A percentile compares a stretch with the other conserved stretches of the same genome.
Evolutionary conservation across 805 yeast species (phyloP).

Genomic region (Candida ponderosae): DNA sequence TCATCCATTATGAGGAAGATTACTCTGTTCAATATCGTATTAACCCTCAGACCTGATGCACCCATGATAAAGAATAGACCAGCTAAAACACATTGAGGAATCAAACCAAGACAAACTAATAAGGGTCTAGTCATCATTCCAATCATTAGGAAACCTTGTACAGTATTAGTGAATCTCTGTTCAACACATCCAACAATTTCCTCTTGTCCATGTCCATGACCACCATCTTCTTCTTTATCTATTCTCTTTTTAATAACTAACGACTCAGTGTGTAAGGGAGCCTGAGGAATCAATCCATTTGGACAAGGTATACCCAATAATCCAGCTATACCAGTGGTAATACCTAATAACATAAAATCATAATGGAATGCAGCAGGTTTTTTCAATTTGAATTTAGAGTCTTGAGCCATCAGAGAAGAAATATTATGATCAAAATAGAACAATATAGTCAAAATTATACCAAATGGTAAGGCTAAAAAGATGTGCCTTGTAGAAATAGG

Average conservation of each 20-base stretch:
- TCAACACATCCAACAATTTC: conserved; percentile 54
- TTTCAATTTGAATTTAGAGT: conserved; percentile 65
- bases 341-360: conserved; percentile 79
- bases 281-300: conserved; percentile 94
- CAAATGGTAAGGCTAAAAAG: conserved; percentile 90
- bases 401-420: conserved; percentile 88
- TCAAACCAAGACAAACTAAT: conserved; percentile 65
- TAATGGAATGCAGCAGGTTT: conserved; percentile 92
- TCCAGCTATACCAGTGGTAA: conserved; percentile 84
- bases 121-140: conserved; percentile 90
- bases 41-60: conserved; percentile 62
- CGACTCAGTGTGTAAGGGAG: conserved; percentile 85
- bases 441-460: conserved; percentile 69
- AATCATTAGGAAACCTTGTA: conserved; percentile 76
- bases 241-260: conserved; percentile 40
- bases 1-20: conserved; percentile 45
- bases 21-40: conserved; percentile 55
- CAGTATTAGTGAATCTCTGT: conserved; percentile 77
- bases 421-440: conserved; percentile 96
- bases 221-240: conserved; percentile 22
- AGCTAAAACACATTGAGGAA: conserved; percentile 90
- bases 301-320: conserved; percentile 91
- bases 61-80: conserved; percentile 96
- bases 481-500: conserved; percentile 54
- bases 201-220: conserved; percentile 63